Base-by-base conservation (phyloP, 2,329 filamentous ascomycete genomes). In the Aspergillus viridinutans region DNA sequence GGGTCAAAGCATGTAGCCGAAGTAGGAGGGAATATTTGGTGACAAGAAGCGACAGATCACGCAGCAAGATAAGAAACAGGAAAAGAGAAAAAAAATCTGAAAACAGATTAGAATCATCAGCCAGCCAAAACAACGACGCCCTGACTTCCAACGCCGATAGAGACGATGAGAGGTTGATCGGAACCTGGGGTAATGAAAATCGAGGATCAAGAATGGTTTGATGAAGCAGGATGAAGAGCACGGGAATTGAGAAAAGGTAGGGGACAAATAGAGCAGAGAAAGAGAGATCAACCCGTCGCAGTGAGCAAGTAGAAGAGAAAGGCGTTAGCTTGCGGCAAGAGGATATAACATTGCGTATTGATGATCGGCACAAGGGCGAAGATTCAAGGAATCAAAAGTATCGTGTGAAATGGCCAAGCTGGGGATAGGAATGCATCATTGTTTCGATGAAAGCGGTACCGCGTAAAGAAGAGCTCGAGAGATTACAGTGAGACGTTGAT, bases 71-170 rank as follows among this genome's bases (percentile, higher is more conserved):
- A 12, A 26, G 52, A 55, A 53, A 40, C 54, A 25, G 43, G 21
- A 45, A 45, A 23, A 25, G 23, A 58, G 50, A 57, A 61, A 52
- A 49, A 60, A 6, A 38, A 3, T 38, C 6, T 38, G 32, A 38
- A 17, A 61, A 53, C 56, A 61, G 52, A 56, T 60, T 54, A 62
- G 58, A 53, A 69, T 61, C 62, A 65, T 66, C 62, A 66, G 62
- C 66, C 67, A 68, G 66, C 68, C 68, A 69, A 72, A 70, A 72
- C 61, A 69, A 69, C 64, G 69, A 71, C 68, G 69, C 69, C 71
- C 67, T 68, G 69, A 72, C 69, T 65, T 70, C 71, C 70, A 73
- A 73, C 71, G 69, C 71, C 70, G 63, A 67, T 63, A 65, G 58
- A 69, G 67, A 72, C 68, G 69, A 69, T 67, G 67, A 64, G 64